These are phyloP conservation scores for Aspergillus cejpii DNA, from an alignment of 2,329 filamentous ascomycete species.

Conservation along the genomic window DNA sequence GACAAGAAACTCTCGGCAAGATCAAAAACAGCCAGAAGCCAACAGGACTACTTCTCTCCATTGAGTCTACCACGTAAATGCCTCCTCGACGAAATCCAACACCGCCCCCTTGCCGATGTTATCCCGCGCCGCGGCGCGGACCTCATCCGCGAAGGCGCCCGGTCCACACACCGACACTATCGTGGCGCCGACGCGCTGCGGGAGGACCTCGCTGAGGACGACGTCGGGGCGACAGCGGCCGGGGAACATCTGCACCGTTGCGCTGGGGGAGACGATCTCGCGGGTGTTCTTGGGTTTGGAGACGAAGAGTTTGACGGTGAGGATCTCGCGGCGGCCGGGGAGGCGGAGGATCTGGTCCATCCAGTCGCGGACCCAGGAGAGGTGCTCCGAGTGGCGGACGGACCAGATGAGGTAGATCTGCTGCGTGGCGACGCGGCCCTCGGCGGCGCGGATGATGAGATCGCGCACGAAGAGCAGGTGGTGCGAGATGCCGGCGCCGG, in stretches of 20 bases:
- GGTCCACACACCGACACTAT: constrained; percentile 58
- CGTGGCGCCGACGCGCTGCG: constrained; percentile 51
- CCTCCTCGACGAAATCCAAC: constrained; percentile 59
- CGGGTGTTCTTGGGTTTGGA: constrained; percentile 52
- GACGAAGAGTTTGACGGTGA: constrained; percentile 57
- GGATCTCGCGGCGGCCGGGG: constrained; percentile 52
- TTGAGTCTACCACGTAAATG: constrained; percentile 56
- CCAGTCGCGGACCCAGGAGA: constrained; percentile 59
- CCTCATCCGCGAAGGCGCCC: constrained; percentile 57
- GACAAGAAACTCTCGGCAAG: too few species aligned
- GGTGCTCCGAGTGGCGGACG: constrained; percentile 53
- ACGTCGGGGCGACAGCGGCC: constrained; percentile 52
- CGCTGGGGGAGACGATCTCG: constrained; percentile 52
- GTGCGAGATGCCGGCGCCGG: constrained; percentile 61
- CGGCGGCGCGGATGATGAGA: constrained; percentile 48
- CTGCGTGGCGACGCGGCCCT: constrained; percentile 51
- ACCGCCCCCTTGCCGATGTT: constrained; percentile 47
- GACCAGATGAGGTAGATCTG: constrained; percentile 59
- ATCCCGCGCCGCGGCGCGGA: constrained; percentile 49
- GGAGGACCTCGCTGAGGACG: constrained; percentile 53
- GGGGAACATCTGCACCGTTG: constrained; percentile 56
- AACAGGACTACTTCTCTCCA: too few species aligned
- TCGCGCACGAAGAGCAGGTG: constrained; percentile 56
- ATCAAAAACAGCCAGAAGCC: too few species aligned
- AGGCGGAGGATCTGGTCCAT: constrained; percentile 60